phyloP scores from a whole-genome alignment of 78 protist genomes.

The Dictyostelium brefeldianum region DNA sequence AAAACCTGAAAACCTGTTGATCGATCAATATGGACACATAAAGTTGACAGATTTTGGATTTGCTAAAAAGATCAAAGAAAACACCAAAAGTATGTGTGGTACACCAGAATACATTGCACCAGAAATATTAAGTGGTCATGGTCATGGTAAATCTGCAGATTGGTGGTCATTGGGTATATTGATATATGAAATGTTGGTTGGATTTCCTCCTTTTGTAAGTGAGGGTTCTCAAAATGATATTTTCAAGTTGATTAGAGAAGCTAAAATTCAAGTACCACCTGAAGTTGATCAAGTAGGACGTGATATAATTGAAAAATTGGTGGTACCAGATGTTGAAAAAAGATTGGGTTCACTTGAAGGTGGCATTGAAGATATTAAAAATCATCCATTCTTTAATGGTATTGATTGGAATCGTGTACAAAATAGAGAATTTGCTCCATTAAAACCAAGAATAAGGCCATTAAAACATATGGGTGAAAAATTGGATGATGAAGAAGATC shows the following conservation, averaged over 20 bases:
- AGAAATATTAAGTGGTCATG: constrained; percentile 86
- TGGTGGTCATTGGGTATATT: constrained; percentile 96
- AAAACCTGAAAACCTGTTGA: constrained; percentile 52
- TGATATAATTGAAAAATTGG: constrained; percentile 70
- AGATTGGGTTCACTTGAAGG: constrained; percentile 53
- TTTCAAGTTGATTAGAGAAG: constrained; percentile 48
- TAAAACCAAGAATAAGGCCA: constrained; percentile 16
- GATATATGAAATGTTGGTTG: constrained; percentile 93
- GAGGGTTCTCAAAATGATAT: constrained; percentile 48
- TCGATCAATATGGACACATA: constrained; percentile 84
- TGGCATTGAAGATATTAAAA: constrained; percentile 58
- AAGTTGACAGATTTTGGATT: constrained; percentile 91
- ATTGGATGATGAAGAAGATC: constrained; percentile 31
- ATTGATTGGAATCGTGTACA: constrained; percentile 57
- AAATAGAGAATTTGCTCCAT: not conserved
- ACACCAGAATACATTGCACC: constrained; percentile 95
- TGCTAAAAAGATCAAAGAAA: constrained; percentile 50
- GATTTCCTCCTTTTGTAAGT: constrained; percentile 80
- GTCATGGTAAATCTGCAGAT: constrained; percentile 93
- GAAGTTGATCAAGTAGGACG: constrained; percentile 13
- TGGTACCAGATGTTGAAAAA: constrained; percentile 39
- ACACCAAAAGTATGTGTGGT: constrained; percentile 92
- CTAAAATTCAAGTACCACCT: constrained; percentile 43
- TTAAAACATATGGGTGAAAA: not conserved
- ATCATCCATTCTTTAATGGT: constrained; percentile 59